Conservation (phyloP, 305 asterid species). For the Rubia peregrina region DNA sequence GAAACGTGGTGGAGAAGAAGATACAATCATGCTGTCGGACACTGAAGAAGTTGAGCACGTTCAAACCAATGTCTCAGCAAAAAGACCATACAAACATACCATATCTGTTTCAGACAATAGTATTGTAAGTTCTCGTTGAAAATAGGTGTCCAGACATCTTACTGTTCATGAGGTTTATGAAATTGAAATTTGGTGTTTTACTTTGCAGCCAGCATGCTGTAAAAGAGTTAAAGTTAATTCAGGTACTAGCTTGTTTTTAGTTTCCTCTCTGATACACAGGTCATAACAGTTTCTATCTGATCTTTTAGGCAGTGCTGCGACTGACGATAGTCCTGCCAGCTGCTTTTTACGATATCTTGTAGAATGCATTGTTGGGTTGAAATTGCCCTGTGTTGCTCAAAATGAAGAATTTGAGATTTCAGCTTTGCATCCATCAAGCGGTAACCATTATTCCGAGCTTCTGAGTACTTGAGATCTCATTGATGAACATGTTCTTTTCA, state of each 20-base stretch:
- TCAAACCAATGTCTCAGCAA: slow-evolving; percentile 16
- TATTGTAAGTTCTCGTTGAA: slow-evolving; percentile 31
- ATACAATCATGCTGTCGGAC: slow-evolving; percentile 13
- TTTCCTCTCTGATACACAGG: neutral
- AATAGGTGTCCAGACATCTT: neutral
- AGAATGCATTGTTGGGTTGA: slow-evolving; percentile 66
- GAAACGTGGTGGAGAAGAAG: slow-evolving; percentile 20
- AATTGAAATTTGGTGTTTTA: slow-evolving; percentile 10
- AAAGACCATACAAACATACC: slow-evolving; percentile 23
- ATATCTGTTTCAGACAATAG: slow-evolving; percentile 25
- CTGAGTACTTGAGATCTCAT: slow-evolving; percentile 8
- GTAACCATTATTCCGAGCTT: slow-evolving; percentile 34
- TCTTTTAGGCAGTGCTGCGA: slow-evolving; percentile 38
- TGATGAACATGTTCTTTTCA: slow-evolving; percentile 8
- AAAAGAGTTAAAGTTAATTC: slow-evolving; percentile 35
- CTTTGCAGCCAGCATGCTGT: slow-evolving; percentile 68
- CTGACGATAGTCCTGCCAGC: slow-evolving; percentile 34
- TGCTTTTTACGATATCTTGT: slow-evolving; percentile 75
- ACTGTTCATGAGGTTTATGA: neutral
- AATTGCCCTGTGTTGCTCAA: slow-evolving; percentile 42
- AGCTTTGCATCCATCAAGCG: slow-evolving; percentile 72
- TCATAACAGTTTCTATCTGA: slow-evolving; percentile 15
- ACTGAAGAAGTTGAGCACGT: slow-evolving; percentile 26
- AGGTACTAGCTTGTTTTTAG: slow-evolving; percentile 32
- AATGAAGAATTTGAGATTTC: slow-evolving; percentile 42